Percentiles rank a stretch among this genome's conserved stretches.
Evolutionary conservation across 2,329 filamentous ascomycete genomes (phyloP).

Genomic region (Penicillium sp.): DNA sequence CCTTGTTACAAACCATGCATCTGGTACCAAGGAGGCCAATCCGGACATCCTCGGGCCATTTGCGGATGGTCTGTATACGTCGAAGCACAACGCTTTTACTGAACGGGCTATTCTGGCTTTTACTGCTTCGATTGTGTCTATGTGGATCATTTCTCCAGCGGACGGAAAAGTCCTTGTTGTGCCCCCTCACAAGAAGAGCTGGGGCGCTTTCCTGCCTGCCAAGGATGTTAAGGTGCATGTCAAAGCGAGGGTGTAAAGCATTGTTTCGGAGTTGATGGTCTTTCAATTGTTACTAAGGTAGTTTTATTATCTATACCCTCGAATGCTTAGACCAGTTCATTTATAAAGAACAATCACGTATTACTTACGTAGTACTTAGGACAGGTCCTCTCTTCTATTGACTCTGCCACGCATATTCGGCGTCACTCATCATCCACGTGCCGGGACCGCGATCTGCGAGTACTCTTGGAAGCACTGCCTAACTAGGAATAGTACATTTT

Average conservation of each 20-base stretch:
- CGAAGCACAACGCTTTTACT: slow-evolving; percentile 53
- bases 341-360: no score
- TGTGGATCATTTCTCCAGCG: slow-evolving; percentile 57
- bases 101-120: slow-evolving; percentile 53
- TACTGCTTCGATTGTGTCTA: slow-evolving; percentile 52
- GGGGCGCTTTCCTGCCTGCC: slow-evolving; percentile 52
- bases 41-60: slow-evolving; percentile 49
- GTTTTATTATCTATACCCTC: no score
- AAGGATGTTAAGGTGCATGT: slow-evolving; percentile 42
- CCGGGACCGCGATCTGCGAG: no score
- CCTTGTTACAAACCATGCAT: slow-evolving; percentile 43
- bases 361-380: no score
- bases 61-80: slow-evolving; percentile 51
- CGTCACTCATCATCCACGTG: no score
- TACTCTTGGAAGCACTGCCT: no score
- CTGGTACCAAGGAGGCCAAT: slow-evolving; percentile 35
- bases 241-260: background rate
- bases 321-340: no score
- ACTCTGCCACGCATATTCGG: no score
- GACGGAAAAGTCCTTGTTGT: slow-evolving; percentile 50
- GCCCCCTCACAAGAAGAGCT: slow-evolving; percentile 51
- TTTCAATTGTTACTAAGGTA: background rate
- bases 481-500: no score
- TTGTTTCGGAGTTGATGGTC: background rate
- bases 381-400: no score